phyloP scores from a whole-genome alignment of 352 stramenopile genomes.

The Phytophthora vignae region DNA sequence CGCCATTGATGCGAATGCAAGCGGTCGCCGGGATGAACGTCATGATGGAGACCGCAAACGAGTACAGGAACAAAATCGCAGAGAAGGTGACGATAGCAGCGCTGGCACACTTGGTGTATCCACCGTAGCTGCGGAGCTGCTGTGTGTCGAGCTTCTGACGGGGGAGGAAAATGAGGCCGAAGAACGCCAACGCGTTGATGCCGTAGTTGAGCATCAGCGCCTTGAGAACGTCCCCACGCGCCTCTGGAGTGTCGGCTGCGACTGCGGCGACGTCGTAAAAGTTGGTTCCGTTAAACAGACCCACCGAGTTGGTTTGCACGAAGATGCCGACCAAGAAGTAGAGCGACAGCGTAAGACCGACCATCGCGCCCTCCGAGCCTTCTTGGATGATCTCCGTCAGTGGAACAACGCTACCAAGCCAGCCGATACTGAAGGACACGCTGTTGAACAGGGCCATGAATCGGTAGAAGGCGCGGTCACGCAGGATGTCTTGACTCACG shows the following conservation, averaged over 20 bases:
- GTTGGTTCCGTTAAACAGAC: constrained; percentile 46
- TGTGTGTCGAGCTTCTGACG: constrained; percentile 69
- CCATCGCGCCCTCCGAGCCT: constrained; percentile 56
- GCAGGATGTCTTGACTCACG: constrained; percentile 40
- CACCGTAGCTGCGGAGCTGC: constrained; percentile 67
- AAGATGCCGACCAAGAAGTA: constrained; percentile 51
- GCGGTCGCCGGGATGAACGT: constrained; percentile 49
- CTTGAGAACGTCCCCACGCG: constrained; percentile 25
- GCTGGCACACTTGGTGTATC: constrained; percentile 65
- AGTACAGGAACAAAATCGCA: constrained; percentile 57
- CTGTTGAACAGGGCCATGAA: constrained; percentile 32
- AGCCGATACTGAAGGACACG: constrained; percentile 27
- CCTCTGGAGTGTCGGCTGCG: constrained; percentile 22
- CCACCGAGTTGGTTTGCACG: constrained; percentile 44
- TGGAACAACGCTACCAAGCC: constrained; percentile 47
- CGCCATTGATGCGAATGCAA: constrained; percentile 46
- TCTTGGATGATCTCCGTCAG: constrained; percentile 67
- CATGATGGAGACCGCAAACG: constrained; percentile 47
- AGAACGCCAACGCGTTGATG: constrained; percentile 47
- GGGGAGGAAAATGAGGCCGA: constrained; percentile 52
- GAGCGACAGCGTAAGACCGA: constrained; percentile 54
- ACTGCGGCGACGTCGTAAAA: constrained; percentile 42
- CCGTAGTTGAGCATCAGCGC: constrained; percentile 52
- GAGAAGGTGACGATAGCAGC: constrained; percentile 46
- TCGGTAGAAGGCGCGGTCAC: constrained; percentile 42